phyloP scores from a whole-genome alignment of 2,329 filamentous ascomycete genomes.

The Alternaria tenuissima region DNA sequence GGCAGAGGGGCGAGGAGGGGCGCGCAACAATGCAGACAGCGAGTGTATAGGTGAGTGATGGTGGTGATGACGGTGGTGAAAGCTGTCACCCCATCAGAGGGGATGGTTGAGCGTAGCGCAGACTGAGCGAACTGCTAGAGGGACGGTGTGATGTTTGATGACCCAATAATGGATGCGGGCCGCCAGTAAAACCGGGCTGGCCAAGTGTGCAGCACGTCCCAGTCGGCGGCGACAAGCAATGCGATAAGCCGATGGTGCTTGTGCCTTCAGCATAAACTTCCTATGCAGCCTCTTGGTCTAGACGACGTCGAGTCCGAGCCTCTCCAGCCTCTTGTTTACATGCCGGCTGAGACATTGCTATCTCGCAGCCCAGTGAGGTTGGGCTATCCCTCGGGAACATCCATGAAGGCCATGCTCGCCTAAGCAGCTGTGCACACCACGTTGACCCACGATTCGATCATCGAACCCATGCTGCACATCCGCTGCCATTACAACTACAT shows the following conservation, averaged over 20 bases:
- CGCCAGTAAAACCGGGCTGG: conserved; percentile 10
- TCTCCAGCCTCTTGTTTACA: conserved; percentile 15
- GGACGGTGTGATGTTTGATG: conserved; percentile 16
- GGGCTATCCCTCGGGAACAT: conserved; percentile 8
- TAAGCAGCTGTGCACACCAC: conserved; percentile 2
- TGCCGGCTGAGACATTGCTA: conserved; percentile 8
- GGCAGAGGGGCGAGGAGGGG: not conserved
- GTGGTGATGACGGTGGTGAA: not conserved
- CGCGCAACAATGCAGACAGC: conserved; percentile 4
- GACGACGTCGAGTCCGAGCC: conserved; percentile 2
- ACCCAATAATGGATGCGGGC: conserved; percentile 16
- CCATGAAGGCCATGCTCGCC: conserved; percentile 10
- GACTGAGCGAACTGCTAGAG: conserved; percentile 6
- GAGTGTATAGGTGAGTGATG: conserved; percentile 19
- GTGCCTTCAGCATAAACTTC: conserved; percentile 7
- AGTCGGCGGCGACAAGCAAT: conserved; percentile 7
- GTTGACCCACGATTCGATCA: conserved; percentile 4
- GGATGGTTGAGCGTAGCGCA: conserved; percentile 11
- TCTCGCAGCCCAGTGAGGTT: conserved; percentile 9
- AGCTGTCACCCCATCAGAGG: conserved; percentile 13
- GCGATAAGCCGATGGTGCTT: conserved; percentile 12
- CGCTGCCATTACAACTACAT: conserved; percentile 6
- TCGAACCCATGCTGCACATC: conserved; percentile 2
- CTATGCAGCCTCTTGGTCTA: not conserved
- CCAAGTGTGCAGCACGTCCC: conserved; percentile 12